Evolutionary conservation across 202 grass and related monocot genomes (phyloP).

Genomic region (Setaria italica): DNA sequence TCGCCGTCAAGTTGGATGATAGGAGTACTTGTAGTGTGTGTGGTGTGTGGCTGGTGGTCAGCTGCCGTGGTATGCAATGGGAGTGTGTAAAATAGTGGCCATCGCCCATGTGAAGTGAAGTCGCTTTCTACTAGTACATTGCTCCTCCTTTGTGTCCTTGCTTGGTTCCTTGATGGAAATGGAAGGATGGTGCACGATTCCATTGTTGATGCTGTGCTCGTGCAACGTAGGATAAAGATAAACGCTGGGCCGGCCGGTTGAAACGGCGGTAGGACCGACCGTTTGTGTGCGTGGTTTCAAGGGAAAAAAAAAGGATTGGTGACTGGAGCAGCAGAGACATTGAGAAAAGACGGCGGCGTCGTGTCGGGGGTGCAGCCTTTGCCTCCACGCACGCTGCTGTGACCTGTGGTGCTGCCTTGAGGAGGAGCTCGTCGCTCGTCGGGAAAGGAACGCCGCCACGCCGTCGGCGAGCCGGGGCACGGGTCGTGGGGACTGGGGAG

Average conservation of each 20-base stretch:
- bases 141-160: not conserved
- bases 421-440: too few species aligned
- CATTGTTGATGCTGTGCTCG: not conserved
- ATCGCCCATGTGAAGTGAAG: constrained; percentile 10
- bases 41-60: not conserved
- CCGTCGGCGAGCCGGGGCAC: too few species aligned
- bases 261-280: too few species aligned
- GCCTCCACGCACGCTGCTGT: too few species aligned
- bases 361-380: constrained; percentile 1
- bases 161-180: not conserved
- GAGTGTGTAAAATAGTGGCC: constrained; percentile 39
- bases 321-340: not conserved
- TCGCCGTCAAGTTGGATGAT: constrained; percentile 13
- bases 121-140: not conserved
- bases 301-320: not conserved
- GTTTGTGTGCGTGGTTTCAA: too few species aligned
- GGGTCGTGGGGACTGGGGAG: too few species aligned
- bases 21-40: not conserved
- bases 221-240: not conserved
- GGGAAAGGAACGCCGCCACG: too few species aligned
- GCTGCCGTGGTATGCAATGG: not conserved
- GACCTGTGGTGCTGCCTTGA: too few species aligned
- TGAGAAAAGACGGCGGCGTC: constrained; percentile 35
- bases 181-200: too few species aligned
- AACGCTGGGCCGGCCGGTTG: too few species aligned